Base-by-base conservation (phyloP, 164 flowering plant species). In the Kalanchoe fedtschenkoi region DNA sequence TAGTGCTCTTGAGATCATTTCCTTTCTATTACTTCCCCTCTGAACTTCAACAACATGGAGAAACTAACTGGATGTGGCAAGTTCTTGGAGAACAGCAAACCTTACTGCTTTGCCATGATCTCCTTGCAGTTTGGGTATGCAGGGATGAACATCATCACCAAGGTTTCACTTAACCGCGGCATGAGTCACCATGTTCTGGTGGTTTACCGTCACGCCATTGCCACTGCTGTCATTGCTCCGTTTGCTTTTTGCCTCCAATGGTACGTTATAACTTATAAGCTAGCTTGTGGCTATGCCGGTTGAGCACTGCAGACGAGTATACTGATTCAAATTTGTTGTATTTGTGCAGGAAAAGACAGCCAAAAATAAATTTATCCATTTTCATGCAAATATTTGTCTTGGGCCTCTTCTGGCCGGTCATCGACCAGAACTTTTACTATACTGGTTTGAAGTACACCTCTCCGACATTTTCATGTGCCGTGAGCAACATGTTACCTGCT, bases 401-500 rank as follows among this genome's bases (percentile, higher is more conserved):
- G 24, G 78, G 72, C 28, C 76, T 77, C 39, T 76, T 77, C 10
- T 78, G 80, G 69, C 97, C 97, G 3, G 95, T 91, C 71, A 88
- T 90, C 21, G 97, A 90, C 70, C 97, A 88, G 58, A 88, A 91
- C 71, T 81, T 91, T 34, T 91, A 91, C 84, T 91, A 91, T 21
- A 82, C 86, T 1, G 96, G 96, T 17, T 70, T 91, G 24, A 91
- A 91, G 51, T 85, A 64, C 75, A 88, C 97, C 1, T 88, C 97
- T 0, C 96, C 97, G 0, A 88, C 97, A 26, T 91, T 83, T 71
- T 83, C 96, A 3, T 86, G 93, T 61, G 97, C 95, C 65, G 79
- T 91, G 89, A 86, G 91, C 54, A 91, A 88, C 73, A 83, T 88
- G 85, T 78, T 91, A 15, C 97, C 97, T 0, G 96, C 95, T 0